phyloP scores from a whole-genome alignment of 163 green algal species.

The Chloromonas sp. region DNA sequence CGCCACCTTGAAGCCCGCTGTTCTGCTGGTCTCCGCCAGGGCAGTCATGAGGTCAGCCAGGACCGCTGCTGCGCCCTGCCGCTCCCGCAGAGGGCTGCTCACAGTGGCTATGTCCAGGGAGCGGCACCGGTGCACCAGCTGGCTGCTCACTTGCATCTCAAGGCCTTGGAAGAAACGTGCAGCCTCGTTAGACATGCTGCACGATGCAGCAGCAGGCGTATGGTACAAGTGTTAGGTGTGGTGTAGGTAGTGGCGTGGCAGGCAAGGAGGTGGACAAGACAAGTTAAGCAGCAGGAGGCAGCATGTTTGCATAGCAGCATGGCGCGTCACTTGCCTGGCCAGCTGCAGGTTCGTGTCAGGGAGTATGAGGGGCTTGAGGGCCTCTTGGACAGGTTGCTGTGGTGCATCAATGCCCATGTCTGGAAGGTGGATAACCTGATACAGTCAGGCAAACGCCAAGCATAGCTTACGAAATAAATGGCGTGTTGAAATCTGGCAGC shows the following conservation, averaged over 20 bases:
- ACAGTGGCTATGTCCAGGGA: constrained; percentile 5
- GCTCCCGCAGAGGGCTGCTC: no score
- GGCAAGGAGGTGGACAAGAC: no score
- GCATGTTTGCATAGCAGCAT: not conserved
- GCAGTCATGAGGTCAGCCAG: no score
- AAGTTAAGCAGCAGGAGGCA: not conserved
- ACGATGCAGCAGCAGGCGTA: not conserved
- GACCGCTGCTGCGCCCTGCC: no score
- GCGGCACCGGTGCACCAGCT: constrained; percentile 6
- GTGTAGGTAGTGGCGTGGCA: not conserved
- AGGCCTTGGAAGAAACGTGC: constrained; percentile 18
- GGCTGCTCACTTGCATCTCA: constrained; percentile 7
- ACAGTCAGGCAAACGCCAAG: no score
- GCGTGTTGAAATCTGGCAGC: no score
- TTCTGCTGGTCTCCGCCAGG: no score
- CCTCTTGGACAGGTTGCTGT: not conserved
- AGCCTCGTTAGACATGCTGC: constrained; percentile 17
- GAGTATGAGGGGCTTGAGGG: constrained; percentile 11
- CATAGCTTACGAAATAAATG: no score
- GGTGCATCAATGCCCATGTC: constrained; percentile 10
- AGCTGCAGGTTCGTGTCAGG: constrained; percentile 11
- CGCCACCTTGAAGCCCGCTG: no score
- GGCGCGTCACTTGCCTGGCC: constrained; percentile 6
- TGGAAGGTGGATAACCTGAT: constrained; percentile 15
- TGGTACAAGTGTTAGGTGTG: not conserved